phyloP scores from a whole-genome alignment of 2,329 filamentous ascomycete species.

The Aspergillus thermomutatus region DNA sequence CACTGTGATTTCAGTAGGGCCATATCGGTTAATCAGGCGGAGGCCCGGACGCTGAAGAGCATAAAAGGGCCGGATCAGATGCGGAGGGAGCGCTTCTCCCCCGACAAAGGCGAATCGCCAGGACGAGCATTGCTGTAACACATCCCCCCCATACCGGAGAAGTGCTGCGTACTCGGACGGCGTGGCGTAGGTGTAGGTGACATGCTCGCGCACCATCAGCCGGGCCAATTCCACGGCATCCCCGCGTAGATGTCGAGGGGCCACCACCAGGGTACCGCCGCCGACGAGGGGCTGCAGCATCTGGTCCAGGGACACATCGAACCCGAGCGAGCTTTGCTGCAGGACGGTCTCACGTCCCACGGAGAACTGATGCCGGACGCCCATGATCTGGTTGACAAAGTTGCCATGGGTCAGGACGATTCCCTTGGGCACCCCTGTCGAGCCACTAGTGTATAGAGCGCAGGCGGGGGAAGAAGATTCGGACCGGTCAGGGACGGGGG shows the following conservation, averaged over 20 bases:
- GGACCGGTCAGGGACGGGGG: too few relatives aligned
- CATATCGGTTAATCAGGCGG: constrained; percentile 2
- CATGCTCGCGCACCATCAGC: constrained; percentile 14
- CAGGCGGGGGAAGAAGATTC: too few relatives aligned
- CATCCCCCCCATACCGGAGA: constrained; percentile 11
- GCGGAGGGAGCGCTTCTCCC: neutral
- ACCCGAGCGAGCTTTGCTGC: constrained; percentile 23
- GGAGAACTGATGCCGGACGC: too few relatives aligned
- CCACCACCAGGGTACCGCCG: constrained; percentile 16
- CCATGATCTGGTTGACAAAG: constrained; percentile 11
- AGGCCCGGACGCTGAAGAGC: neutral
- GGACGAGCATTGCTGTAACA: constrained; percentile 1
- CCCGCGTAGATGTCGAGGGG: constrained; percentile 6
- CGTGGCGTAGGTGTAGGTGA: constrained; percentile 18
- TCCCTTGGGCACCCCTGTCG: constrained; percentile 17
- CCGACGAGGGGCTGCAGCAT: constrained; percentile 17
- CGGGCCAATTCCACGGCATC: constrained; percentile 17
- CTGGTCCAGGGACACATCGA: constrained; percentile 22
- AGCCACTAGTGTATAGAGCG: constrained; percentile 20
- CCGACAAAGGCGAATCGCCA: neutral
- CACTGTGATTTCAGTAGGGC: neutral
- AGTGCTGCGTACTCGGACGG: constrained; percentile 18
- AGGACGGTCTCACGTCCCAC: constrained; percentile 13
- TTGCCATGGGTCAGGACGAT: constrained; percentile 12
- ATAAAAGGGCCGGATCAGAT: neutral